Evolutionary conservation across 805 yeast genomes (phyloP).

Genomic region (Pichia paraexigua): DNA sequence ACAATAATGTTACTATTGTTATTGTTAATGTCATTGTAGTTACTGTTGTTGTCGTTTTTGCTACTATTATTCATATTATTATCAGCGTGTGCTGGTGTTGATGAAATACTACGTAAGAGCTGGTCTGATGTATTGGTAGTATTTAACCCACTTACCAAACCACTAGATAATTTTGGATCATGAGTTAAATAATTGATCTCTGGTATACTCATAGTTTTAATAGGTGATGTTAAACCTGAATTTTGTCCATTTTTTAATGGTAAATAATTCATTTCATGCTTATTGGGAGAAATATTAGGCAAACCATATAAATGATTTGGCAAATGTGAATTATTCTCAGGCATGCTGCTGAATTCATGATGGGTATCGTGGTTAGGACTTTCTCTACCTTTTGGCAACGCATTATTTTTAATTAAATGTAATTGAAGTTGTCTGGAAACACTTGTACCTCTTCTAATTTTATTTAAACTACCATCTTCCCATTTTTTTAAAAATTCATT

Average conservation of each 20-base stretch:
- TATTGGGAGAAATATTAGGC: conserved; percentile 1
- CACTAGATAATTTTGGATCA: conserved; percentile 7
- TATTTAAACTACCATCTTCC: conserved; percentile 64
- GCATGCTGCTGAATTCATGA: background rate
- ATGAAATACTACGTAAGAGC: background rate
- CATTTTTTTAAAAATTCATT: conserved; percentile 79
- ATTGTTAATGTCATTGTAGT: background rate
- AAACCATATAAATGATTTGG: background rate
- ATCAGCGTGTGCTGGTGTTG: background rate
- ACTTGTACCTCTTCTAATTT: conserved; percentile 70
- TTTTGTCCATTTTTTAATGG: conserved; percentile 8
- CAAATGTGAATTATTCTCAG: background rate
- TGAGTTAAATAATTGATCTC: conserved; percentile 8
- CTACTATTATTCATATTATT: background rate
- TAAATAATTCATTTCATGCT: conserved; percentile 20
- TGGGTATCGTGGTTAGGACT: conserved; percentile 8
- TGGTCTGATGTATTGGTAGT: conserved; percentile 13
- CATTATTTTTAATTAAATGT: conserved; percentile 55
- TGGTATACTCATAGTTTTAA: conserved; percentile 15
- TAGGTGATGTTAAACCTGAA: conserved; percentile 11
- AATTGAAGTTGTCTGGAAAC: conserved; percentile 74
- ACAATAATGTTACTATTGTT: background rate
- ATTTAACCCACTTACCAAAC: conserved; percentile 14
- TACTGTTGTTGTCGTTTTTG: background rate
- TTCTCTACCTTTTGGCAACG: conserved; percentile 38